A percentile compares a stretch with the other conserved stretches of the same genome.
Conservation (phyloP, 2,329 filamentous ascomycete genomes). For the Sordariomycetes sp. region DNA sequence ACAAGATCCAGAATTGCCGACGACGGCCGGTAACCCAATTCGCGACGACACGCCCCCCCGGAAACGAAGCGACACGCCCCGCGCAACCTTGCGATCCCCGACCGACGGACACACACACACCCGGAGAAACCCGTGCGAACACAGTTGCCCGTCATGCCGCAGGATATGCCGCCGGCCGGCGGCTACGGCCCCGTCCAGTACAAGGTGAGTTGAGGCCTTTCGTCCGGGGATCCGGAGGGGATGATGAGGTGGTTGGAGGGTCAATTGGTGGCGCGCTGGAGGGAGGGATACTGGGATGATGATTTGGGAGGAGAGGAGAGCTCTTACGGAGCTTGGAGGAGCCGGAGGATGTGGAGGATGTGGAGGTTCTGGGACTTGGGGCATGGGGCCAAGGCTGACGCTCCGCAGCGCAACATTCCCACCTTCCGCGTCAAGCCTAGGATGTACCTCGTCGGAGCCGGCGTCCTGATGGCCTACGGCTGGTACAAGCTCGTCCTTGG, state of each 20-base stretch:
- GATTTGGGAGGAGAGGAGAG: neutral
- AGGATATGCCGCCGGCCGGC: slow-evolving; percentile 92
- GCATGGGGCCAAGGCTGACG: slow-evolving; percentile 8
- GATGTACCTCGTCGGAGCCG: slow-evolving; percentile 64
- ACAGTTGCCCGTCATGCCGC: slow-evolving; percentile 57
- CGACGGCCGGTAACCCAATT: neutral
- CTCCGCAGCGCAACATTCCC: slow-evolving; percentile 70
- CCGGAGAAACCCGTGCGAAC: neutral
- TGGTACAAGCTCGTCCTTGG: slow-evolving; percentile 79
- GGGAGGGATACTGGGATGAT: neutral
- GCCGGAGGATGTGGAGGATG: neutral
- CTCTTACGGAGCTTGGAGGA: neutral
- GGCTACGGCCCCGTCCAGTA: slow-evolving; percentile 97
- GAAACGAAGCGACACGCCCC: neutral
- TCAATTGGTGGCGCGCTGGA: neutral
- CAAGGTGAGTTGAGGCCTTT: slow-evolving; percentile 64
- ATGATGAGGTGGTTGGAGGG: neutral
- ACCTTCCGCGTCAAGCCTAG: slow-evolving; percentile 79
- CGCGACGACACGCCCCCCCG: neutral
- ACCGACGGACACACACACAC: neutral
- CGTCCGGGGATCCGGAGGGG: neutral
- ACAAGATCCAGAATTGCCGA: neutral
- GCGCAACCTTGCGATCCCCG: neutral
- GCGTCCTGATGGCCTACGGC: slow-evolving; percentile 71
- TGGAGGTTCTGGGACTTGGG: neutral